Evolutionary conservation across 2,329 filamentous ascomycete genomes (phyloP).

Genomic region (Beauveria brongniartii): DNA sequence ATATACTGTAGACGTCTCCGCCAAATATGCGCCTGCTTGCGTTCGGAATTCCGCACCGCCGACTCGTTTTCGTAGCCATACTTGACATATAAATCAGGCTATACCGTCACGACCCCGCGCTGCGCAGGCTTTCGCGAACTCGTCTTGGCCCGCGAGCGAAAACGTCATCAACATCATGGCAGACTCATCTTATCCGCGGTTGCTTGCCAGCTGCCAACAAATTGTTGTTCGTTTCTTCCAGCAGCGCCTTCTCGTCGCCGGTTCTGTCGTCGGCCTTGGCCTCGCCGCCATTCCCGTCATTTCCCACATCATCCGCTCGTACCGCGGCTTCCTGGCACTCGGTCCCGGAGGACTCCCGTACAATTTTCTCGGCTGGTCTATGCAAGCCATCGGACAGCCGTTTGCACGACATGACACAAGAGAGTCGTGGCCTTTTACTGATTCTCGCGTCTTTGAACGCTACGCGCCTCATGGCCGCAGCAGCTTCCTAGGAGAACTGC

Average conservation of each 20-base stretch:
- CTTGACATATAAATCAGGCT: background rate
- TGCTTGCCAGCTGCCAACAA: background rate
- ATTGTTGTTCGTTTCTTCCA: background rate
- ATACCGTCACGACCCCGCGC: background rate
- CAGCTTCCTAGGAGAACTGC: conserved; percentile 17
- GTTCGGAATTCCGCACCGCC: background rate
- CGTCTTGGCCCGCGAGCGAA: too few species aligned
- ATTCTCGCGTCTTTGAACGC: conserved; percentile 14
- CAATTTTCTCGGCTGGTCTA: conserved; percentile 33
- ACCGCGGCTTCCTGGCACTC: conserved; percentile 32
- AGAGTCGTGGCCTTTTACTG: conserved; percentile 20
- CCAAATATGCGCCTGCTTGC: background rate
- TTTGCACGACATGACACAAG: conserved; percentile 26
- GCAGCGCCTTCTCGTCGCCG: background rate
- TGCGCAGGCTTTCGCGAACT: background rate
- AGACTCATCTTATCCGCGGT: background rate
- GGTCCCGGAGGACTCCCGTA: conserved; percentile 36
- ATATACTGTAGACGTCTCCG: background rate
- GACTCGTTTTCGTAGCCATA: background rate
- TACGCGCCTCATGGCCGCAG: conserved; percentile 20
- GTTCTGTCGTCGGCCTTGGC: background rate
- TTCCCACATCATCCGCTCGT: conserved; percentile 23
- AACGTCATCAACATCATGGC: background rate
- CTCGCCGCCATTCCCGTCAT: conserved; percentile 9
- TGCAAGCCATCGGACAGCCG: conserved; percentile 25